Evolutionary conservation across 176 grass and related monocot genomes (phyloP).

Genomic region (Aegilops longissima): DNA sequence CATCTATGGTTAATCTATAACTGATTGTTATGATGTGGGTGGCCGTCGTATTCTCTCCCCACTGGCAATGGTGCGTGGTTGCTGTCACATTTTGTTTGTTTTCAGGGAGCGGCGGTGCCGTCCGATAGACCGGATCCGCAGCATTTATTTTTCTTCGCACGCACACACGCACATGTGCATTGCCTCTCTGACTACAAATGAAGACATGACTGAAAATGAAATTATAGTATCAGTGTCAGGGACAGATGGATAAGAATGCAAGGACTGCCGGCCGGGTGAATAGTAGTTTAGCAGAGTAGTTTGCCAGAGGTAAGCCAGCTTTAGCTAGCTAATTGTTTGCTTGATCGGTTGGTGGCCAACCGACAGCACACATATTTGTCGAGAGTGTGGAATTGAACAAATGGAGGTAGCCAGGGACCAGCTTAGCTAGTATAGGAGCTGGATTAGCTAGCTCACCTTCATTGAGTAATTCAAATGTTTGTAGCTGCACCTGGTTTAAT

Average conservation of each 20-base stretch:
- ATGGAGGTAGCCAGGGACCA: background rate
- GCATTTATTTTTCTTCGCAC: background rate
- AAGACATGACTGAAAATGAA: too few relatives aligned
- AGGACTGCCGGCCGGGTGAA: too few relatives aligned
- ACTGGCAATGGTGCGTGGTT: background rate
- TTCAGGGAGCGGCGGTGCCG: constrained; percentile 20
- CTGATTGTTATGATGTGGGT: background rate
- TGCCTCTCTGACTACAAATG: background rate
- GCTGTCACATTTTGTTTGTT: background rate
- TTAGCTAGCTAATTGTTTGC: background rate
- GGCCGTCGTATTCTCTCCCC: background rate
- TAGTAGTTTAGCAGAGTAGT: background rate
- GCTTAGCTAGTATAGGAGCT: background rate
- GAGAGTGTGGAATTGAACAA: background rate
- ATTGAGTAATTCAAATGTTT: background rate
- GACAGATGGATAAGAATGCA: too few relatives aligned
- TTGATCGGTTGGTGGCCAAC: background rate
- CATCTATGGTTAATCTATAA: background rate
- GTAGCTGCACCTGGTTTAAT: background rate
- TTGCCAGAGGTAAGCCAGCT: background rate
- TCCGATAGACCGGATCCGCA: constrained; percentile 13
- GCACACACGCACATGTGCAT: background rate
- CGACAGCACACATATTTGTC: background rate
- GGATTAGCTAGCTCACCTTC: background rate
- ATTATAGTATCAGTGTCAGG: too few relatives aligned